Base-by-base conservation (phyloP, 208 protist species). In the Entamoeba histolytica region DNA sequence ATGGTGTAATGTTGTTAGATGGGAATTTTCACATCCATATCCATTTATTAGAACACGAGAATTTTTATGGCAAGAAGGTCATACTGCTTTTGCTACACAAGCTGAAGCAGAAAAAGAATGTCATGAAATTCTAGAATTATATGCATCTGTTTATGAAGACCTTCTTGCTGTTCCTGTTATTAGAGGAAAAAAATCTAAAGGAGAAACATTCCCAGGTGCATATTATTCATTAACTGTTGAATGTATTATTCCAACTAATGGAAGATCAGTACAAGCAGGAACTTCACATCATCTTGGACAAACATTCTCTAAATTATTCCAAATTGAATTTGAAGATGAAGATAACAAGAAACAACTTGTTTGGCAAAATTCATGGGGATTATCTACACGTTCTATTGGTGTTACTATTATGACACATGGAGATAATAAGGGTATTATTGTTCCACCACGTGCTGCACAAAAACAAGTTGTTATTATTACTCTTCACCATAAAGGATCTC, bases 61-160 rank as follows among this genome's bases (percentile, higher is more conserved):
- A 92, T 95, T 96, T n/a, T 95, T 92, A 44, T 96, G 95, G 95
- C 96, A 96, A 49, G 95, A 96, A 92, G 95, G 93, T 8, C 95
- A 96, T 55, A 95, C 94, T 91, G 73, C 69, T 28, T 94, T 95
- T 55, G 94, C 94, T 19, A 96, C 95, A 31, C 91, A 28, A 31
- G 93, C 91, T 3, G 95, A 96, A 8, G 94, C 94, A 5, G 6
- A 93, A 14, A 91, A 94, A 8, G 92, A 93, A 17, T 69, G 95
- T 10, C 51, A 93, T 1, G 0, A 50, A 7, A 93, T 91, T 49
- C 96, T 94, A 94, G 94, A 73, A 35, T 57, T 49, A 28, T 95
- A 95, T 61, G 55, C 69, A 15, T 49, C n/a, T 12, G 61, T 96
- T 49, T 92, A 95, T 23, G 49, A 92, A 44, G 28, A 94, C 7